Conservation (phyloP, 495 filamentous ascomycete genomes). For the Penicillium crystallinum region DNA sequence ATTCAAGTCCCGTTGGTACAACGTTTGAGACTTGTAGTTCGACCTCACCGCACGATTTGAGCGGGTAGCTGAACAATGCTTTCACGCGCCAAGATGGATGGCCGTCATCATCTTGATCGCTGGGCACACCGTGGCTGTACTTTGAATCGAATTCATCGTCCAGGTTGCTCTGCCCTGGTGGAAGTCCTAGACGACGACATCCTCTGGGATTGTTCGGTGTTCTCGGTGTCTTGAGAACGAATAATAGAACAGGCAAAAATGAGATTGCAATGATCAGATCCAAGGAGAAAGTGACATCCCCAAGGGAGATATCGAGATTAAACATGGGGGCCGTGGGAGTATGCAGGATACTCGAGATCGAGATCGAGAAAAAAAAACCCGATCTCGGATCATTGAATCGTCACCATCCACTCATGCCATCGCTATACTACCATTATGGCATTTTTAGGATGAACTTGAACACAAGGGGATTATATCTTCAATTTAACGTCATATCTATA, state of each 20-base stretch:
- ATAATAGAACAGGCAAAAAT: not conserved
- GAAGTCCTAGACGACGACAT: conserved; percentile 34
- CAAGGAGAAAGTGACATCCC: not conserved
- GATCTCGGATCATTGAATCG: not conserved
- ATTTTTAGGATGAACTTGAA: not conserved
- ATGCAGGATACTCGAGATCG: not conserved
- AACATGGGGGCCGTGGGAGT: not conserved
- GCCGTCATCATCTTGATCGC: conserved; percentile 11
- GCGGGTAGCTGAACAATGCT: conserved; percentile 78
- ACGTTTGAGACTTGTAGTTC: conserved; percentile 65
- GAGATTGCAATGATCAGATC: not conserved
- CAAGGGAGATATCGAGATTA: not conserved
- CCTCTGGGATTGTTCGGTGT: conserved; percentile 17
- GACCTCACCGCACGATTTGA: conserved; percentile 82
- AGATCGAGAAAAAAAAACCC: conserved; percentile 5
- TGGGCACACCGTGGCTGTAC: conserved; percentile 25
- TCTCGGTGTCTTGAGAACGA: not conserved
- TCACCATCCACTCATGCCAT: not conserved
- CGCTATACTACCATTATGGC: not conserved
- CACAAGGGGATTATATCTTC: not conserved
- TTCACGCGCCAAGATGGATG: conserved; percentile 56
- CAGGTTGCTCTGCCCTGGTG: conserved; percentile 27
- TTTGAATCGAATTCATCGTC: conserved; percentile 35
- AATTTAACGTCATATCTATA: not conserved
- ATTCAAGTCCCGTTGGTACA: conserved; percentile 66